phyloP scores from a whole-genome alignment of 1,284 basidiomycete genomes.

The Psilocybe mexicana region DNA sequence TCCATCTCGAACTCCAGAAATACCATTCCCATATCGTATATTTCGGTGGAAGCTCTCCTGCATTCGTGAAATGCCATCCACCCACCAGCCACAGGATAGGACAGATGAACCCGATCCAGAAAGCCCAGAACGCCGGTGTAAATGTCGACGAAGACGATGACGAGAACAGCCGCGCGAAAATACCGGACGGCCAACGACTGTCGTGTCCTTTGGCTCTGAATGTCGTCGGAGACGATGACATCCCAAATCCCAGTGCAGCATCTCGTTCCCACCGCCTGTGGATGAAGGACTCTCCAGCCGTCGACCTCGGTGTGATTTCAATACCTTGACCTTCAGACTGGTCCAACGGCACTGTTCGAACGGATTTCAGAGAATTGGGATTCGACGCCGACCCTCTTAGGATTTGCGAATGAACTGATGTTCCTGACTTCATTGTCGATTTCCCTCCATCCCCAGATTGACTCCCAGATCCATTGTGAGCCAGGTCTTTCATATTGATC shows the following conservation, averaged over 20 bases:
- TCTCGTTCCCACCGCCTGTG: constrained; percentile 42
- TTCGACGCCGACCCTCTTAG: constrained; percentile 7
- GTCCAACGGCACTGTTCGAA: background rate
- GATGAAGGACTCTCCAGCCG: constrained; percentile 36
- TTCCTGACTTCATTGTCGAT: background rate
- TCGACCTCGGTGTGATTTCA: constrained; percentile 27
- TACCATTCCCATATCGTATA: constrained; percentile 46
- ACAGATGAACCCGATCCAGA: constrained; percentile 69
- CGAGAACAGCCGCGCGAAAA: constrained; percentile 11
- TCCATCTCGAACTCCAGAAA: constrained; percentile 30
- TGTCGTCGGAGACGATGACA: constrained; percentile 22
- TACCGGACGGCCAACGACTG: constrained; percentile 15
- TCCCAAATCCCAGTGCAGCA: constrained; percentile 34
- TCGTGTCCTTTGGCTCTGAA: constrained; percentile 29
- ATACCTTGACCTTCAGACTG: background rate
- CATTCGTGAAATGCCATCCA: constrained; percentile 62
- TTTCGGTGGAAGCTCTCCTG: constrained; percentile 42
- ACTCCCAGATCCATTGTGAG: constrained; percentile 5
- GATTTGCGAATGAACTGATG: background rate
- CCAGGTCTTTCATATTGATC: constrained; percentile 5
- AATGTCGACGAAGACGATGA: constrained; percentile 12
- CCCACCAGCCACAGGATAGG: constrained; percentile 72
- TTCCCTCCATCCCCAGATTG: too few relatives aligned
- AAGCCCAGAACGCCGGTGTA: constrained; percentile 58
- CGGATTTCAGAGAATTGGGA: constrained; percentile 4